A percentile compares a stretch with the other conserved stretches of the same genome.
Conservation (phyloP, 768 basidiomycete genomes). For the Dictyophora rubrovolvata region DNA sequence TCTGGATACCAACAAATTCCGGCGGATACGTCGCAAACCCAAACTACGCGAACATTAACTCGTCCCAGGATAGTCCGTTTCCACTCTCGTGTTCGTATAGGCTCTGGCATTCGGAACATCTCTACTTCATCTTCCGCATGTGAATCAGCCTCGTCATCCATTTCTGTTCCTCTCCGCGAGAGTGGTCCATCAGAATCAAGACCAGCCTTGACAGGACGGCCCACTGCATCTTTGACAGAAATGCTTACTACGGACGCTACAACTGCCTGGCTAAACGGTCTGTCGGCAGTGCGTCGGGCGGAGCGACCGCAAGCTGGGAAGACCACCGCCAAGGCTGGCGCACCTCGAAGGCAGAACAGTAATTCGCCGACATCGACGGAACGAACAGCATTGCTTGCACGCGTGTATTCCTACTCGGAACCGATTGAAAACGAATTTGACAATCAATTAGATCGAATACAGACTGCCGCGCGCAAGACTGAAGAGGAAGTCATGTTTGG, state of each 20-base stretch:
- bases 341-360: not conserved
- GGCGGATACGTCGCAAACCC: no score
- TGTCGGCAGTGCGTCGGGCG: not conserved
- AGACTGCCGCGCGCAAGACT: conserved; percentile 29
- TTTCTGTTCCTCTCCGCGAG: conserved; percentile 63
- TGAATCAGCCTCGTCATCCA: conserved; percentile 66
- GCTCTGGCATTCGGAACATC: conserved; percentile 49
- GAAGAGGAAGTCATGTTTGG: conserved; percentile 54
- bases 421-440: conserved; percentile 5
- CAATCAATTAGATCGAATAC: conserved; percentile 20
- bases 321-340: not conserved
- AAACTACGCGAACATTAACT: not conserved
- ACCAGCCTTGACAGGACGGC: conserved; percentile 37
- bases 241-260: conserved; percentile 13
- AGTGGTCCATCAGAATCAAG: conserved; percentile 33
- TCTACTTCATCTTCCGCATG: conserved; percentile 39
- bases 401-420: not conserved
- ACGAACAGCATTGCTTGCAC: conserved; percentile 28
- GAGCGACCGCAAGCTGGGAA: not conserved
- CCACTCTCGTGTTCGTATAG: conserved; percentile 67
- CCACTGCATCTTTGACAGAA: not conserved
- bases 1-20: no score
- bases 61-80: conserved; percentile 41
- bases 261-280: conserved; percentile 12
- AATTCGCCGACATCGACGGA: conserved; percentile 20